These are phyloP conservation scores for Trichosporon sp. DNA, from an alignment of 1,284 basidiomycete species.

Conservation along the genomic window DNA sequence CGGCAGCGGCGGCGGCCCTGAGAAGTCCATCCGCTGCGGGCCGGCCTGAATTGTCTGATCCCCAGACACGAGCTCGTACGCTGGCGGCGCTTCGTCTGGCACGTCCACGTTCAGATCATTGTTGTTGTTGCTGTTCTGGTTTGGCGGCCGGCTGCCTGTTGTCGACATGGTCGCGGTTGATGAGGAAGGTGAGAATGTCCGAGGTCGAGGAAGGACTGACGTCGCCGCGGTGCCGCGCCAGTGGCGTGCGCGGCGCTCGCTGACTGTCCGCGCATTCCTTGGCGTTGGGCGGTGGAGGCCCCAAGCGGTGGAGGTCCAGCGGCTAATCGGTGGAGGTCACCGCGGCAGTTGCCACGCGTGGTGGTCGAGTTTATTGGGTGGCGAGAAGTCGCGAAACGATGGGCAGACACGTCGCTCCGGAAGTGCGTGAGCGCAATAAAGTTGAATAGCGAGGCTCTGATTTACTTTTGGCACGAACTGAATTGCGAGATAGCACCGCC, in stretches of 20 bases:
- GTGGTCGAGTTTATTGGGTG: neutral
- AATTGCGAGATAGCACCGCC: neutral
- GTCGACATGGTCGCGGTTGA: neutral
- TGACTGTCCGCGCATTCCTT: neutral
- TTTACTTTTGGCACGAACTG: neutral
- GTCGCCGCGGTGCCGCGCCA: neutral
- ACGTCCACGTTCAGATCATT: constrained; percentile 20
- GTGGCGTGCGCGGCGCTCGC: neutral
- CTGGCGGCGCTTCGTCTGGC: constrained; percentile 39
- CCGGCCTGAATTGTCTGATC: constrained; percentile 30
- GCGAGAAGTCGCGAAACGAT: neutral
- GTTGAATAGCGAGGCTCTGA: neutral
- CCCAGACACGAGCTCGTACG: constrained; percentile 27
- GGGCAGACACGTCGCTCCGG: neutral
- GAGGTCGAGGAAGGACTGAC: neutral
- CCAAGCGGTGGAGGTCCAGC: neutral
- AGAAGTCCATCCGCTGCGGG: constrained; percentile 42
- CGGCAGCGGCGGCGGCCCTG: constrained; percentile 45
- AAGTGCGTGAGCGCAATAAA: neutral
- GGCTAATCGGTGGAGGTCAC: neutral
- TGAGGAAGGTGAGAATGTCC: neutral
- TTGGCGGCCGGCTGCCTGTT: neutral
- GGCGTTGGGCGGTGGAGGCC: too few species aligned
- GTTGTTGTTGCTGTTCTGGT: neutral
- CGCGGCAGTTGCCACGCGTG: neutral